Evolutionary conservation across 306 rosid genomes (phyloP), one percentile per base, ranked within the genome.

Genomic region (Vigna reflexopilosa): DNA sequence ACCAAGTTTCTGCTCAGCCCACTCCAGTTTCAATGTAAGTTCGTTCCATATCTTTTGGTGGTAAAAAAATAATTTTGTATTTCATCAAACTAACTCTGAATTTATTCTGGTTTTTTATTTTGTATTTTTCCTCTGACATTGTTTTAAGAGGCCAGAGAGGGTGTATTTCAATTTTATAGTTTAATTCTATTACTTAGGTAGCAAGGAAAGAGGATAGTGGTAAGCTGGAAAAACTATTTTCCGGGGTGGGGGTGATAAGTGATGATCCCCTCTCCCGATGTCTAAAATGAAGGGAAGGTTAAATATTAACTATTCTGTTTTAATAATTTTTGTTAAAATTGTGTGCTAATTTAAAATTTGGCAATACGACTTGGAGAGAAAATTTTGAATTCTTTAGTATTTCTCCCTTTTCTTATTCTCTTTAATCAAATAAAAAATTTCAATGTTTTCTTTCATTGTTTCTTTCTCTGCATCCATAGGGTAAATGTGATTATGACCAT

Each of bases 21-120:
- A 88, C 89, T 81, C 92, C 98, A 57, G 93, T 78, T 85, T 95
- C 98, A 24, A 82, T 83, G 98, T 95, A 88, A 92, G 98, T 85
- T 78, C 68, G 67, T 19, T 76, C 73, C 63, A 79, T 84, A 40
- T 75, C 76, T 84, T 56, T 64, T 72, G 70, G 50, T 67, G 36
- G 56, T 14, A 17, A 69, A 75, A 63, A 34, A 20, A 64, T 77
- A 61, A 45, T 61, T 64, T 32, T 50, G 14, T 49, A 68, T 75
- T 75, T 38, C 47, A 32, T 68, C 20, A 68, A 24, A 7, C 32
- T 65, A 24, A 28, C 49, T 69, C 7, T n/a, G 28, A 76, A 24
- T 52, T 40, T 24, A 34, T 66, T 40, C 45, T 50, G 7, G 20
- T n/a, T 59, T 81, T 22, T 44, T 81, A 52, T 58, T 67, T 40